phyloP scores from a whole-genome alignment of 768 basidiomycete genomes.

The Pseudohyphozyma bogoriensis region DNA sequence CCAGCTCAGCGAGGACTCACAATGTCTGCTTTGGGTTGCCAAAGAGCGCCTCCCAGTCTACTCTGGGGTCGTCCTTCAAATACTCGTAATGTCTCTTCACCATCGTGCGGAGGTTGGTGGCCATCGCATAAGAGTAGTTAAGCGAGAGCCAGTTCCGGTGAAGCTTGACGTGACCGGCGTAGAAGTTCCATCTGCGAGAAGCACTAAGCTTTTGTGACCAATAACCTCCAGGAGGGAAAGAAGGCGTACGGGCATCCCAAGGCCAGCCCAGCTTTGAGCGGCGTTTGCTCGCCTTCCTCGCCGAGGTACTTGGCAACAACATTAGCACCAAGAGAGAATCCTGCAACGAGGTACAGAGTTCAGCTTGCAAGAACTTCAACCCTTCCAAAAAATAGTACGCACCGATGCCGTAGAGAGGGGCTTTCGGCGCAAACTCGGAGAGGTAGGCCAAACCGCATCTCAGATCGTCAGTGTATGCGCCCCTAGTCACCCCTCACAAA shows the following conservation, averaged over 20 bases:
- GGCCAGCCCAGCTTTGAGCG: not conserved
- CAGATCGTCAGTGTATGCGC: constrained; percentile 80
- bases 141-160: constrained; percentile 45
- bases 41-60: constrained; percentile 23
- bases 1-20: not conserved
- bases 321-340: constrained; percentile 89
- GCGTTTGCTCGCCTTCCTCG: constrained; percentile 14
- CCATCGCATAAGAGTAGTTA: constrained; percentile 71
- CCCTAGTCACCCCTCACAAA: constrained; percentile 46
- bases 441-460: constrained; percentile 71
- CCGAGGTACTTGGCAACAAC: constrained; percentile 75
- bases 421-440: constrained; percentile 58
- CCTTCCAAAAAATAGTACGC: no score
- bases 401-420: constrained; percentile 74
- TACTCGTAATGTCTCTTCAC: constrained; percentile 10
- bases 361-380: no score
- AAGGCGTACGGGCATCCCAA: not conserved
- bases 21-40: constrained; percentile 27
- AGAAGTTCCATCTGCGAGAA: constrained; percentile 42
- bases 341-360: no score
- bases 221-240: not conserved
- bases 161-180: constrained; percentile 17
- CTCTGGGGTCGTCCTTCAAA: constrained; percentile 9
- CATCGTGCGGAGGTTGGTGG: constrained; percentile 51
- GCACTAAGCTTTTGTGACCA: not conserved